Evolutionary conservation across 75 land plant genomes (phyloP).

Genomic region (Picea sitchensis): DNA sequence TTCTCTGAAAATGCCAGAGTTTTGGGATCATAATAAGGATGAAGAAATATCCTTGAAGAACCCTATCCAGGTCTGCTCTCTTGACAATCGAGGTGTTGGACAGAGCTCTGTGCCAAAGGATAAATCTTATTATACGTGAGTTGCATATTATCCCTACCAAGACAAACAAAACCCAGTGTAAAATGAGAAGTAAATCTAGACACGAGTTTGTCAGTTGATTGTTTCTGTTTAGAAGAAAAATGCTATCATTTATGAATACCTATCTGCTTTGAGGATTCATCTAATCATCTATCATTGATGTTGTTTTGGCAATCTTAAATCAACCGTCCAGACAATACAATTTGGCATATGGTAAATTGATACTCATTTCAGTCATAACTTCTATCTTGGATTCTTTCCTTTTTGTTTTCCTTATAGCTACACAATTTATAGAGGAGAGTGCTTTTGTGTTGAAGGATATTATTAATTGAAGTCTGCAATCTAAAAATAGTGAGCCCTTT

Average conservation of each 20-base stretch:
- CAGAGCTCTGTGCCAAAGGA: constrained; percentile 71
- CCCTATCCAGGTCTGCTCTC: constrained; percentile 78
- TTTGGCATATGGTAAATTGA: neutral
- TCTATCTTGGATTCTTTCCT: neutral
- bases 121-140: constrained; percentile 82
- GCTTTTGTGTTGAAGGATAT: neutral
- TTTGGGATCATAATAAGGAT: neutral
- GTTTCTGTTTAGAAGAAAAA: neutral
- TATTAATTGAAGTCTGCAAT: neutral
- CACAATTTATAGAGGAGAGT: neutral
- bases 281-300: neutral
- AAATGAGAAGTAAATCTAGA: no score
- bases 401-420: neutral
- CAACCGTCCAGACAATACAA: neutral
- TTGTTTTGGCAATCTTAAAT: neutral
- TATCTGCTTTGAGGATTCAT: neutral
- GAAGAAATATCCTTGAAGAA: neutral
- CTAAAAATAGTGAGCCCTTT: neutral
- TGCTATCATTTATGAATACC: neutral
- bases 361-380: neutral
- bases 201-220: neutral
- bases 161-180: no score
- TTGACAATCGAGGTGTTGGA: constrained; percentile 97
- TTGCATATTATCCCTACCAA: neutral
- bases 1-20: neutral